Evolutionary conservation across 2,329 filamentous ascomycete genomes (phyloP), one percentile per base, ranked within the genome.

Genomic region (Intubia oerlemansii): DNA sequence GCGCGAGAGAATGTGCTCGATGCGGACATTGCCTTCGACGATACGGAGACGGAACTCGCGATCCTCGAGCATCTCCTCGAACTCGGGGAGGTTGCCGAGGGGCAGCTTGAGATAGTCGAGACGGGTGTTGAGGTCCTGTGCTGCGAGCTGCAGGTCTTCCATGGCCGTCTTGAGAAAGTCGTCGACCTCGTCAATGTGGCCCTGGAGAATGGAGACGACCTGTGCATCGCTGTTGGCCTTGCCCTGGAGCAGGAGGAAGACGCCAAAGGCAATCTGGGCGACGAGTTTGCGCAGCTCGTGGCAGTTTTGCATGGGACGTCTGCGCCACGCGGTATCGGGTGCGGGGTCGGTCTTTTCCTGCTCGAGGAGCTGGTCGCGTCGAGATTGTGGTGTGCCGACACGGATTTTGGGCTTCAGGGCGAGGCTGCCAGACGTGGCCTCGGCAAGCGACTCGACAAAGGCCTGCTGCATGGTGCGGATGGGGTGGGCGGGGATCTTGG

Each of bases 171-270:
- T 80, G 19, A 95, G 56, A 43, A 92, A 93, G 41, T 76, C 73
- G 49, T 95, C 88, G 17, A 95, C 68, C 48, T 95, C 85, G 44
- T 92, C 79, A 35, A 95, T 88, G 48, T 95, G 85, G 10, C 68
- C 71, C 44, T 93, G 81, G 32, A 95, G 59, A 30, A 95, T 95
- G 38, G 64, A 71, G 37, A 92, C 73, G 10, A 93, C 85, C 45
- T 91, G 79, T 19, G 70, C 62, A 39, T 91, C 78, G 39, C 80
- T 90, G 49, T 85, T 91, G 30, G 88, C 84, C 47, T 90, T 67
- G 35, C 73, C 71, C 42, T 84, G 73, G 31, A 90, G 67, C 32
- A 95, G 54, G 25, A 95, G 58, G 47, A 93, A 84, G 21, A 95
- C 73, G 13, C 88, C 85, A 48, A 95, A 95, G 2, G 81, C 75